Conservation (phyloP, 2,329 filamentous ascomycete species). For the Trichoderma sp. region DNA sequence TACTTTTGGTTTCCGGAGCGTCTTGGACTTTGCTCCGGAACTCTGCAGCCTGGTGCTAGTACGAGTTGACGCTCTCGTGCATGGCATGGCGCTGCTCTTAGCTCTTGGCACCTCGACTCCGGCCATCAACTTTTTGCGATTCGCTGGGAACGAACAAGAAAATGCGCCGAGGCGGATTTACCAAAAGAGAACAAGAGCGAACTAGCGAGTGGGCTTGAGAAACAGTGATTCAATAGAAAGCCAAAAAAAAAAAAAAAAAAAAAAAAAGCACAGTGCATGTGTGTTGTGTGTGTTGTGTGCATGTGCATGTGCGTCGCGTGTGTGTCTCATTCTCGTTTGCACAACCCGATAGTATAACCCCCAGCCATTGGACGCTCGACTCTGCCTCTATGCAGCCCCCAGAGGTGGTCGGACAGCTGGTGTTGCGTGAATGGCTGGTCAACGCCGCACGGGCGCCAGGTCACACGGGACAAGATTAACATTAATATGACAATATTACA, state of each 20-base stretch:
- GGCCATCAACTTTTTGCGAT: conserved; percentile 5
- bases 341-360: background rate
- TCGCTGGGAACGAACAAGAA: background rate
- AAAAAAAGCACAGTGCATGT: too few relatives aligned
- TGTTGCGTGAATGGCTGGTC: conserved; percentile 17
- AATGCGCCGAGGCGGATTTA: background rate
- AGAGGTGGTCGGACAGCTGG: conserved; percentile 1
- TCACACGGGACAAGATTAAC: background rate
- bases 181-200: background rate
- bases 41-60: background rate
- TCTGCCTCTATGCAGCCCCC: background rate
- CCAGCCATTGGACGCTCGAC: background rate
- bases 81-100: background rate
- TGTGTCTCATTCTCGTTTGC: background rate
- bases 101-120: background rate
- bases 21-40: background rate
- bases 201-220: background rate
- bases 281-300: background rate
- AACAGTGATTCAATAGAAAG: background rate
- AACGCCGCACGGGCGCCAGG: background rate
- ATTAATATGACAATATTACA: background rate
- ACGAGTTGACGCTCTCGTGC: background rate
- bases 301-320: background rate
- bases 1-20: background rate
- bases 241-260: too few relatives aligned